A percentile compares a stretch with the other conserved stretches of the same genome.
These are phyloP conservation scores for Aspergillus sp. DNA, from an alignment of 2,329 filamentous ascomycete genomes.

Conservation along the genomic window DNA sequence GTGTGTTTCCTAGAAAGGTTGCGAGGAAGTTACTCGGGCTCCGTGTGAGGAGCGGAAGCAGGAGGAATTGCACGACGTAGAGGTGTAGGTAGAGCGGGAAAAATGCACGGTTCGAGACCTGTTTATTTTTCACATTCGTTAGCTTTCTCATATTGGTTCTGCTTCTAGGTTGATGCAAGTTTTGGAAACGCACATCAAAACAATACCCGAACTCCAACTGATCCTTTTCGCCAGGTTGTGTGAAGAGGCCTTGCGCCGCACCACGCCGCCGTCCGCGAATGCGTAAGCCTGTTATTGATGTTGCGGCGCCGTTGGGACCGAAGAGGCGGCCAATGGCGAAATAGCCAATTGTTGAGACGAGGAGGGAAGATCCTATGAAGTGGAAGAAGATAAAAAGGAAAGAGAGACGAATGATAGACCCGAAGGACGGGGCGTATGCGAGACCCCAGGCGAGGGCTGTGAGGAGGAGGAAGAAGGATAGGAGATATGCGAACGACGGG, in stretches of 20 bases:
- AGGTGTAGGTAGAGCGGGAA: constrained; percentile 67
- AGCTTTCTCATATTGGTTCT: not conserved
- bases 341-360: constrained; percentile 63
- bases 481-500: constrained; percentile 68
- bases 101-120: constrained; percentile 66
- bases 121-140: not conserved
- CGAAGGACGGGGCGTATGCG: constrained; percentile 50
- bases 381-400: constrained; percentile 55
- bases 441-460: constrained; percentile 61
- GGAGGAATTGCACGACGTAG: constrained; percentile 66
- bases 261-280: constrained; percentile 50
- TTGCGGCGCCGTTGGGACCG: constrained; percentile 52
- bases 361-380: constrained; percentile 60
- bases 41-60: constrained; percentile 59
- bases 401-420: constrained; percentile 49
- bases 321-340: constrained; percentile 63
- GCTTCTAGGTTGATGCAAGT: not conserved
- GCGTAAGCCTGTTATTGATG: constrained; percentile 47
- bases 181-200: constrained; percentile 58
- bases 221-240: constrained; percentile 56
- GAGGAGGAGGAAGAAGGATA: constrained; percentile 64
- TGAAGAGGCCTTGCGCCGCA: constrained; percentile 57
- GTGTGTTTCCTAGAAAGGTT: constrained; percentile 63
- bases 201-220: constrained; percentile 70
- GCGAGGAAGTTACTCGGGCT: constrained; percentile 42